Conservation (phyloP, 306 rosid species). For the Lathyrus oleraceus region DNA sequence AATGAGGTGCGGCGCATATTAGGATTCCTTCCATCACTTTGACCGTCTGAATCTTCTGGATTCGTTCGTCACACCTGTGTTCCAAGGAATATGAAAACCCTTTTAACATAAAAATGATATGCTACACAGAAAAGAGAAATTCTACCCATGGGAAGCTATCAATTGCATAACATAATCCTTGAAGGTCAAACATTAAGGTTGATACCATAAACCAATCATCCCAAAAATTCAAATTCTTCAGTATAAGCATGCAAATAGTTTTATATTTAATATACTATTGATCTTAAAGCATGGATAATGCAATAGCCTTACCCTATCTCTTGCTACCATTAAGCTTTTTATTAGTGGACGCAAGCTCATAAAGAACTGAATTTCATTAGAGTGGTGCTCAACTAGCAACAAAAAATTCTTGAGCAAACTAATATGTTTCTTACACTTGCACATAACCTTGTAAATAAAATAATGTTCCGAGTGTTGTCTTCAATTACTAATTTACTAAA, state of each 20-base stretch:
- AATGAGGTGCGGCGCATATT: conserved; percentile 96
- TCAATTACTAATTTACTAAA: background rate
- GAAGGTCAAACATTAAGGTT: conserved; percentile 13
- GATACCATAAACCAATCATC: background rate
- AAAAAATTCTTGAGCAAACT: background rate
- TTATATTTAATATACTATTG: background rate
- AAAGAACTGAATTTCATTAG: background rate
- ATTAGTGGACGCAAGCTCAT: background rate
- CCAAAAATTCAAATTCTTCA: background rate
- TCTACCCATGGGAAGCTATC: conserved; percentile 14
- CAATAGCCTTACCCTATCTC: background rate
- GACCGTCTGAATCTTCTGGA: conserved; percentile 95
- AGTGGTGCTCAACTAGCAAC: background rate
- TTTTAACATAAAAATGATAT: conserved; percentile 25
- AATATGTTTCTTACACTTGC: background rate
- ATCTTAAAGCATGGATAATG: conserved; percentile 1
- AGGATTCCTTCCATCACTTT: conserved; percentile 99
- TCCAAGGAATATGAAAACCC: conserved; percentile 40
- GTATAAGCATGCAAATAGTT: background rate
- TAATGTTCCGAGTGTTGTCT: background rate
- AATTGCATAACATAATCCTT: conserved; percentile 18
- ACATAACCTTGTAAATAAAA: background rate
- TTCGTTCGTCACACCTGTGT: conserved; percentile 88
- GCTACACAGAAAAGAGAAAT: conserved; percentile 17
- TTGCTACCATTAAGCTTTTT: background rate